Base-by-base conservation (phyloP, 768 basidiomycete species). In the Pleurotus citrinopileatus region DNA sequence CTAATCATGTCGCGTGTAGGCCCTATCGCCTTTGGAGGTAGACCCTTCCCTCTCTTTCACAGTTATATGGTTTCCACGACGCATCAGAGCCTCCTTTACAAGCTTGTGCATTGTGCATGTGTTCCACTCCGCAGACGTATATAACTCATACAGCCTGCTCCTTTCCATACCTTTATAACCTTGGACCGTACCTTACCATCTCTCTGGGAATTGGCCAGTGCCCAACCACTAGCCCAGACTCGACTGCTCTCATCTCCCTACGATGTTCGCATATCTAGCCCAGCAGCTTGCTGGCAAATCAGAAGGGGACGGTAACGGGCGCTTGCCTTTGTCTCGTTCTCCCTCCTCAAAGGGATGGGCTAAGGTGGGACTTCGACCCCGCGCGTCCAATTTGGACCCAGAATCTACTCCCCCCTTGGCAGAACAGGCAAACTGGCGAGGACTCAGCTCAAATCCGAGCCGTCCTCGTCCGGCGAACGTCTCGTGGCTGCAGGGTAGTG, bases 391-490 rank as follows among this genome's bases (percentile, higher is more conserved):
- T 15, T 13, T 34, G 34, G 34, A 26, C 12, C 23, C 19, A 8
- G 40, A 42, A 17, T 25, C 43, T 26, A 12, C 12, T 23, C 8
- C 43, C 10, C 43, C 43, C 20, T 22, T 19, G 4, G 26, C 23
- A n/a, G 38, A 40, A 19, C 38, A 40, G 15, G 15, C 17, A 7
- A 40, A 19, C 8, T 40, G 38, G 38, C 38, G 17, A n/a, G 15
- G 38, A 40, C 53, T 58, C 10, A 70, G 57, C 47, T 66, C 60
- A 57, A 69, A n/a, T n/a, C n/a, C n/a, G n/a, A n/a, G 56, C 65
- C 73, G 53, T 60, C 61, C 53, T 47, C 61, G 58, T 1, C 73
- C 73, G n/a, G 68, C 73, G 1, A 67, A 69, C 32, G 70, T 76
- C 43, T 71, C 70, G 9, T 76, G 75, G 76, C 54, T 73, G 44